phyloP scores from a whole-genome alignment of 345 rosid genomes.

The Acer campestre region DNA sequence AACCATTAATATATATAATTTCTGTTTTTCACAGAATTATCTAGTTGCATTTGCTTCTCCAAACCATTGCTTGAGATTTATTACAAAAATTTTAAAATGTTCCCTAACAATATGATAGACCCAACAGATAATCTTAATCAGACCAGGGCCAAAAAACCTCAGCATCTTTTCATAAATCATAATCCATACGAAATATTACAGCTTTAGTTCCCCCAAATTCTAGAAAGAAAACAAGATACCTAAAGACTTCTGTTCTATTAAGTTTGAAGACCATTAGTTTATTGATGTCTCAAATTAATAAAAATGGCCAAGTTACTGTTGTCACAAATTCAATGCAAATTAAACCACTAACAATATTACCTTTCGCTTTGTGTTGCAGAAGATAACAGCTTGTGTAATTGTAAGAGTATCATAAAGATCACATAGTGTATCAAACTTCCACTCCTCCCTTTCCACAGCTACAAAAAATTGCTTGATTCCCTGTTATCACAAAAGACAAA shows the following conservation, averaged over 20 bases:
- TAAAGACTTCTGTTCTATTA: not conserved
- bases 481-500: constrained; percentile 40
- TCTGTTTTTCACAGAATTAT: not conserved
- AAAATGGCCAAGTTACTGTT: not conserved
- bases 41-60: not conserved
- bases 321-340: not conserved
- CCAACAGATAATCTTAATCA: not conserved
- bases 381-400: constrained; percentile 94
- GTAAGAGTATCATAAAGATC: constrained; percentile 97
- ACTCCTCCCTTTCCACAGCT: constrained; percentile 94
- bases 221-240: not conserved
- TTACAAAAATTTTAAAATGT: not conserved
- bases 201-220: not conserved
- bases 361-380: constrained; percentile 98
- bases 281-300: not conserved
- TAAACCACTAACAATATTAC: constrained; percentile 33
- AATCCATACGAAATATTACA: not conserved
- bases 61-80: not conserved
- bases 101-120: not conserved
- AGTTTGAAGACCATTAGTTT: not conserved
- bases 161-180: not conserved
- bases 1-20: not conserved
- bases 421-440: constrained; percentile 97
- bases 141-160: not conserved
- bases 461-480: constrained; percentile 96